phyloP scores from a whole-genome alignment of 495 filamentous ascomycete genomes.

The Viridothelium virens region DNA sequence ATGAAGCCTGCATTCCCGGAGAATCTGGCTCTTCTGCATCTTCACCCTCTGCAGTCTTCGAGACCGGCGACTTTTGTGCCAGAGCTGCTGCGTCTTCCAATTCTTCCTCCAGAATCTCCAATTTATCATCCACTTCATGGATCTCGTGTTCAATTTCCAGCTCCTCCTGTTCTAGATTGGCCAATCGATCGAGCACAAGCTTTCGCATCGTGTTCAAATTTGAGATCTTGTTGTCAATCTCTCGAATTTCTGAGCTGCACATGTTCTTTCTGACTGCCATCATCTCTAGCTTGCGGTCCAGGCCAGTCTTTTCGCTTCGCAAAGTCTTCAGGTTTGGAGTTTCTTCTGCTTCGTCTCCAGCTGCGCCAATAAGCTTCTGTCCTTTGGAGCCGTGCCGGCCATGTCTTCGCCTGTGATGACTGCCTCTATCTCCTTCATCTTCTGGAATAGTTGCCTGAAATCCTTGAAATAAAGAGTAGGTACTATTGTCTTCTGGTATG shows the following conservation, averaged over 20 bases:
- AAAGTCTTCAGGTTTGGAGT: slow-evolving; percentile 60
- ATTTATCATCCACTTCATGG: slow-evolving; percentile 69
- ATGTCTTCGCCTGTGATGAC: slow-evolving; percentile 53
- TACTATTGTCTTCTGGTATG: slow-evolving; percentile 75
- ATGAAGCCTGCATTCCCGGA: slow-evolving; percentile 55
- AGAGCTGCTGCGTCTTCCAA: slow-evolving; percentile 58
- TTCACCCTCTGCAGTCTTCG: slow-evolving; percentile 17
- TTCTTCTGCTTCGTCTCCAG: slow-evolving; percentile 42
- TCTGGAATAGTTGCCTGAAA: slow-evolving; percentile 89
- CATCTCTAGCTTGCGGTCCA: slow-evolving; percentile 82
- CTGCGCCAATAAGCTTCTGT: slow-evolving; percentile 63
- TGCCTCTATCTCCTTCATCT: slow-evolving; percentile 38
- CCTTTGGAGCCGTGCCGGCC: slow-evolving; percentile 61
- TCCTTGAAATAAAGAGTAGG: slow-evolving; percentile 91
- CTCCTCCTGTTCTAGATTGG: slow-evolving; percentile 86
- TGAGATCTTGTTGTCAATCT: slow-evolving; percentile 94
- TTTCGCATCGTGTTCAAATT: slow-evolving; percentile 90
- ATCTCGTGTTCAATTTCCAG: slow-evolving; percentile 82
- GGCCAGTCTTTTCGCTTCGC: slow-evolving; percentile 64
- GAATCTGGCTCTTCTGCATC: slow-evolving; percentile 47
- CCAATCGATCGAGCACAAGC: slow-evolving; percentile 84
- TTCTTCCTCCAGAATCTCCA: slow-evolving; percentile 78
- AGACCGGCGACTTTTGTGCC: slow-evolving; percentile 39
- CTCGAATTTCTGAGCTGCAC: slow-evolving; percentile 89
- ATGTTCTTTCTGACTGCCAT: slow-evolving; percentile 92